Base-by-base conservation (phyloP, 2,329 filamentous ascomycete genomes). In the Cordyceps javanica region DNA sequence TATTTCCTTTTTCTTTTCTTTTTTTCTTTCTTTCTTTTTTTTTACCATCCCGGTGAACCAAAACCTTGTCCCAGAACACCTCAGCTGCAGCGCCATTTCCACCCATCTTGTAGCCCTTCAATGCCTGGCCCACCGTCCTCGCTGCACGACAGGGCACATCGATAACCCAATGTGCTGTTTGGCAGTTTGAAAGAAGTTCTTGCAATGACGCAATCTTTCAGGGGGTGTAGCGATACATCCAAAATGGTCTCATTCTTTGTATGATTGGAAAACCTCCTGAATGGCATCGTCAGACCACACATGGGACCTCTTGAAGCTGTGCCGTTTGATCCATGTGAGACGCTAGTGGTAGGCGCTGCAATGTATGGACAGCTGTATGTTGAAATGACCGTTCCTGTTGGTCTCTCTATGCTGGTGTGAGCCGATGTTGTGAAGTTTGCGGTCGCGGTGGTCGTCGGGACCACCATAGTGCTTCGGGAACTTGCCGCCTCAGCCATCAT, bases 11-110 rank as follows among this genome's bases (percentile, higher is more conserved):
- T n/a, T n/a, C n/a, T n/a, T n/a, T n/a, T n/a, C n/a, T n/a, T n/a
- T n/a, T n/a, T n/a, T n/a, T n/a, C n/a, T n/a, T n/a, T n/a, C n/a
- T n/a, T n/a, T n/a, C n/a, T n/a, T n/a, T n/a, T n/a, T n/a, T n/a
- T n/a, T n/a, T n/a, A n/a, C n/a, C n/a, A n/a, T n/a, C n/a, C n/a
- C n/a, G n/a, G n/a, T n/a, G n/a, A n/a, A n/a, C n/a, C n/a, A n/a
- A n/a, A n/a, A n/a, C n/a, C n/a, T n/a, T n/a, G n/a, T n/a, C n/a
- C n/a, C n/a, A n/a, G n/a, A n/a, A n/a, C n/a, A n/a, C n/a, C 25
- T 54, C 41, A 58, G 13, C n/a, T 16, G 19, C 56, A 58, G 39
- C 36, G 49, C 56, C 56, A 58, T 39, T 54, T 58, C 56, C 56
- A 58, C 11, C 56, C 56, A 11, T 58, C 54, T 23, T 56, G 28